Conservation (phyloP, 257 asterid genomes). For the Solanum virginianum region DNA sequence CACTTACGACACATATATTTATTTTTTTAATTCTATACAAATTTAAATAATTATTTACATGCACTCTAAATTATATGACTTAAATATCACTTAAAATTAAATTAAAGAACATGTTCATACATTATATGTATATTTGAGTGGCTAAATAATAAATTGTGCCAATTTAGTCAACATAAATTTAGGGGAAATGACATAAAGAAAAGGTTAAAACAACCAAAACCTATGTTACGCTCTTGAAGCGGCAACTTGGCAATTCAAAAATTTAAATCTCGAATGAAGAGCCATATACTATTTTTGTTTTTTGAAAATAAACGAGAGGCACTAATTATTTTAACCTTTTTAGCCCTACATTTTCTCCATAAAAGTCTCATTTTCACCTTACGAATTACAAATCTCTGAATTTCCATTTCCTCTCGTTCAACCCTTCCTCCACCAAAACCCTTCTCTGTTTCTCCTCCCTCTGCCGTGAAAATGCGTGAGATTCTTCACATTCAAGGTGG, state of each 20-base stretch:
- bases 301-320: neutral
- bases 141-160: neutral
- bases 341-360: neutral
- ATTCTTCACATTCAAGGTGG: constrained; percentile 44
- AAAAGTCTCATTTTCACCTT: neutral
- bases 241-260: neutral
- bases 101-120: neutral
- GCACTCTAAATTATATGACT: rapidly evolving
- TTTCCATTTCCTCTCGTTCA: neutral
- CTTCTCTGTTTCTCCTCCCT: neutral
- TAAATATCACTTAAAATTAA: neutral
- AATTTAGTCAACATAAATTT: neutral
- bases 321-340: neutral
- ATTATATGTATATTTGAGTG: neutral
- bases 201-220: neutral
- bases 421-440: neutral
- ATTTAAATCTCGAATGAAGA: neutral
- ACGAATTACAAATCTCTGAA: neutral
- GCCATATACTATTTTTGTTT: neutral
- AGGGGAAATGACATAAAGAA: neutral
- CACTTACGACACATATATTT: no score
- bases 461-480: constrained; percentile 23
- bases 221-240: neutral
- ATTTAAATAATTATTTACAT: rapidly evolving
- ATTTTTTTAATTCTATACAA: neutral